phyloP scores from a whole-genome alignment of 208 protist species.

The Histomonas meleagridis region DNA sequence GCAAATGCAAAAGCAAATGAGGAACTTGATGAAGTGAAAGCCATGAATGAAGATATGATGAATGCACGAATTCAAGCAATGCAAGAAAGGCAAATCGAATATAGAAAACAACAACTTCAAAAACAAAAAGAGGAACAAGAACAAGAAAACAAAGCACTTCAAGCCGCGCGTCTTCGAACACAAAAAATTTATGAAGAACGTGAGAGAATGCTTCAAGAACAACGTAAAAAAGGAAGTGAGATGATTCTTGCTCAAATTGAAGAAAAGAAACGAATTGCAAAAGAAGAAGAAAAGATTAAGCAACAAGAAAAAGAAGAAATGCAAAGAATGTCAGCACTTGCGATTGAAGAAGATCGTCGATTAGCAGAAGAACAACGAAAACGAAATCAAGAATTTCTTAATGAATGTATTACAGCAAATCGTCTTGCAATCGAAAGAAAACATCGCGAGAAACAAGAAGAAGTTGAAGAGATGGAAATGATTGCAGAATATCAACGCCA shows the following conservation, averaged over 20 bases:
- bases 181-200: not conserved
- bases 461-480: not conserved
- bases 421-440: not conserved
- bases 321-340: not conserved
- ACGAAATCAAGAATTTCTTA: not conserved
- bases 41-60: not conserved
- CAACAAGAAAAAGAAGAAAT: not conserved
- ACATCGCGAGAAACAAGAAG: not conserved
- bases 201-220: not conserved
- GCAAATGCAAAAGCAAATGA: not conserved
- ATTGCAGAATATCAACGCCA: not conserved
- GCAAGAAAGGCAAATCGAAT: not conserved
- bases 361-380: not conserved
- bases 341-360: not conserved
- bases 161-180: not conserved
- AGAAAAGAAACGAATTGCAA: not conserved
- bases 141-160: not conserved
- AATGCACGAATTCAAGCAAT: not conserved
- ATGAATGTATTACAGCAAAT: not conserved
- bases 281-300: not conserved
- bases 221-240: not conserved
- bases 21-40: conserved; percentile 36
- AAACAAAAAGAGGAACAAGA: not conserved
- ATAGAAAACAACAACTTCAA: not conserved
- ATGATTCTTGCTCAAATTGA: not conserved